Conservation (phyloP, 2,329 filamentous ascomycete genomes). For the Scortechinia acanthostroma region DNA sequence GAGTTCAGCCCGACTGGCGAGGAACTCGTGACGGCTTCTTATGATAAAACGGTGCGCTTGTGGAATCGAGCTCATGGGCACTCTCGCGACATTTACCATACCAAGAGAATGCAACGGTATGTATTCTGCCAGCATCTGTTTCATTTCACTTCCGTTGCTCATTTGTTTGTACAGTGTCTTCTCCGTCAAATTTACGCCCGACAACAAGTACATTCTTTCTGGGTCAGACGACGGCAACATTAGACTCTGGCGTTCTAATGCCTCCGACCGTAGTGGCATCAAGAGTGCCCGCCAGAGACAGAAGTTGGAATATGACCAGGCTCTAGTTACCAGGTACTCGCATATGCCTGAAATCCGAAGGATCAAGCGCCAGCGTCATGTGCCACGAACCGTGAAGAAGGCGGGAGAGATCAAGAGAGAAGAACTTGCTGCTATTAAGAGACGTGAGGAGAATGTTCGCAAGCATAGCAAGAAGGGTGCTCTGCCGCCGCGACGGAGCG, state of each 20-base stretch:
- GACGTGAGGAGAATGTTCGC: constrained; percentile 86
- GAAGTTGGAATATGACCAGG: constrained; percentile 84
- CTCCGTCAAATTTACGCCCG: constrained; percentile 75
- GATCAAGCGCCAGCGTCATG: constrained; percentile 83
- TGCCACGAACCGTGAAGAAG: constrained; percentile 92
- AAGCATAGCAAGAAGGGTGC: constrained; percentile 78
- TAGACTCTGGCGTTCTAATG: constrained; percentile 81
- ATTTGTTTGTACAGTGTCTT: constrained; percentile 45
- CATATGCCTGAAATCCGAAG: constrained; percentile 95
- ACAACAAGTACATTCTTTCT: constrained; percentile 81
- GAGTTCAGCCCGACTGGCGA: constrained; percentile 92
- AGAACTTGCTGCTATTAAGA: constrained; percentile 80
- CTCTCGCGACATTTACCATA: constrained; percentile 90
- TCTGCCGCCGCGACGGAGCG: constrained; percentile 63
- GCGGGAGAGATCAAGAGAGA: constrained; percentile 88
- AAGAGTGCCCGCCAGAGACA: constrained; percentile 80
- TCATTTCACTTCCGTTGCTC: too few relatives aligned
- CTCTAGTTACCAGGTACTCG: constrained; percentile 73
- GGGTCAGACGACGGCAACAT: constrained; percentile 92
- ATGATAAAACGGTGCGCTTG: constrained; percentile 78
- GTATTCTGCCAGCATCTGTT: too few relatives aligned
- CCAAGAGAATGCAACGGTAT: constrained; percentile 84
- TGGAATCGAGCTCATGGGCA: constrained; percentile 78
- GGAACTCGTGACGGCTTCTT: constrained; percentile 75
- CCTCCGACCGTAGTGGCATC: constrained; percentile 75